These are phyloP conservation scores for Ceratocystis variospora DNA, from an alignment of 2,329 filamentous ascomycete genomes.

Conservation along the genomic window DNA sequence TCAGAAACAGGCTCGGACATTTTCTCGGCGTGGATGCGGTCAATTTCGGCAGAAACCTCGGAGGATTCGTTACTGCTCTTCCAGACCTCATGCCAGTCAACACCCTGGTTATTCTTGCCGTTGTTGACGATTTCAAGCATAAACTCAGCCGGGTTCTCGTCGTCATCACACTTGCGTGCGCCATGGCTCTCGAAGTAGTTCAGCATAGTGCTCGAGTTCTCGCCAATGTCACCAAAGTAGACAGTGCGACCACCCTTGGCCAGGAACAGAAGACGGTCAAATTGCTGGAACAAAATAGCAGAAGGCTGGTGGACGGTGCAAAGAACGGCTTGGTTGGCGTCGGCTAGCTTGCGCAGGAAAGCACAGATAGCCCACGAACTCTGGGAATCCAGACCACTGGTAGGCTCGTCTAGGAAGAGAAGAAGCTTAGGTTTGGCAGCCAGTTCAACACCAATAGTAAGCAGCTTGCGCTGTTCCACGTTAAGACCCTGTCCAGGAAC, in stretches of 20 bases:
- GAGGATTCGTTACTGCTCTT: slow-evolving; percentile 37
- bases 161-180: slow-evolving; percentile 41
- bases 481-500: slow-evolving; percentile 47
- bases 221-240: slow-evolving; percentile 54
- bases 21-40: slow-evolving; percentile 43
- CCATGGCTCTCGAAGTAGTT: slow-evolving; percentile 54
- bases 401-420: slow-evolving; percentile 49
- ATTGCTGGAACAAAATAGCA: slow-evolving; percentile 39
- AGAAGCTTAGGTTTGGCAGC: slow-evolving; percentile 44
- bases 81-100: slow-evolving; percentile 59
- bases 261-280: slow-evolving; percentile 50
- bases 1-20: slow-evolving; percentile 21
- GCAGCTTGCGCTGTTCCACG: slow-evolving; percentile 47
- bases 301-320: slow-evolving; percentile 44
- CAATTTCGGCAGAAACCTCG: slow-evolving; percentile 46
- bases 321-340: slow-evolving; percentile 39
- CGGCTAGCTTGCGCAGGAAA: slow-evolving; percentile 48
- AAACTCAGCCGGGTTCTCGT: slow-evolving; percentile 63
- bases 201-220: slow-evolving; percentile 42
- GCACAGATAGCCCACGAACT: slow-evolving; percentile 49
- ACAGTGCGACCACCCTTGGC: slow-evolving; percentile 52
- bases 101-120: slow-evolving; percentile 27
- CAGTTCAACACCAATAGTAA: slow-evolving; percentile 48
- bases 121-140: slow-evolving; percentile 47
- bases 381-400: slow-evolving; percentile 48